These are phyloP conservation scores for Amphibolis antarctica DNA, from an alignment of 106 monocot species.

Conservation along the genomic window DNA sequence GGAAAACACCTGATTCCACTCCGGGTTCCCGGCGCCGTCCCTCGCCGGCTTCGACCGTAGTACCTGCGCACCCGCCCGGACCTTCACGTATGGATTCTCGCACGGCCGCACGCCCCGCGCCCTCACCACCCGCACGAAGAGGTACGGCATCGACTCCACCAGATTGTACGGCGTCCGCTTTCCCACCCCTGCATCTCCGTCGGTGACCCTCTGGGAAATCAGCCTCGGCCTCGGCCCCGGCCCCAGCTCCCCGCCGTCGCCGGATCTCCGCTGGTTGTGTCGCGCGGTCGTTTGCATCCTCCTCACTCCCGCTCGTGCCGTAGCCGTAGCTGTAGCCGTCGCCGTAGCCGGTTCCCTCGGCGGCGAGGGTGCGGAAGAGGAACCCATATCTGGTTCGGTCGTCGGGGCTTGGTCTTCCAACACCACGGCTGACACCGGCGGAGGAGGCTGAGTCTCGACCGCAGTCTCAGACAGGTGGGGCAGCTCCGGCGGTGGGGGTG, in stretches of 20 bases:
- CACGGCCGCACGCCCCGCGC: slow-evolving; percentile 46
- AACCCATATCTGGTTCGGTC: neutral
- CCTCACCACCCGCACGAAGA: slow-evolving; percentile 71
- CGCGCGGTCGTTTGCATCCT: slow-evolving; percentile 40
- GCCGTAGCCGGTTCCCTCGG: slow-evolving; percentile 6
- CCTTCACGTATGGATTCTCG: slow-evolving; percentile 63
- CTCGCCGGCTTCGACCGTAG: slow-evolving; percentile 36
- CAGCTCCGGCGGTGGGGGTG: neutral
- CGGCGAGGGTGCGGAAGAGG: neutral
- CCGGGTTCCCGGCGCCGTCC: slow-evolving; percentile 24
- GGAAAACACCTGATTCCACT: slow-evolving; percentile 85
- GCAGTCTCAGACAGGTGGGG: slow-evolving; percentile 57
- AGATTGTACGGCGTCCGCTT: slow-evolving; percentile 49
- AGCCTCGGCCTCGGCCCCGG: slow-evolving; percentile 38
- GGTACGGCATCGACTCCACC: slow-evolving; percentile 88
- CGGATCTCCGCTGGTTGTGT: slow-evolving; percentile 6
- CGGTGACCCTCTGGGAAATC: slow-evolving; percentile 39
- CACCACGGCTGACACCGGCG: slow-evolving; percentile 23
- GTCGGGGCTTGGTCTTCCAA: slow-evolving; percentile 33
- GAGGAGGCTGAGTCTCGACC: slow-evolving; percentile 44
- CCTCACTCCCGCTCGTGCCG: slow-evolving; percentile 36
- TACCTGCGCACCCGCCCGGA: slow-evolving; percentile 39
- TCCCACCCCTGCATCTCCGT: slow-evolving; percentile 20
- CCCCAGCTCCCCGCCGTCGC: slow-evolving; percentile 11
- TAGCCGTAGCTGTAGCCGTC: too few relatives aligned